phyloP scores from a whole-genome alignment of 257 asterid genomes.

The Parsonsia alboflavescens region DNA sequence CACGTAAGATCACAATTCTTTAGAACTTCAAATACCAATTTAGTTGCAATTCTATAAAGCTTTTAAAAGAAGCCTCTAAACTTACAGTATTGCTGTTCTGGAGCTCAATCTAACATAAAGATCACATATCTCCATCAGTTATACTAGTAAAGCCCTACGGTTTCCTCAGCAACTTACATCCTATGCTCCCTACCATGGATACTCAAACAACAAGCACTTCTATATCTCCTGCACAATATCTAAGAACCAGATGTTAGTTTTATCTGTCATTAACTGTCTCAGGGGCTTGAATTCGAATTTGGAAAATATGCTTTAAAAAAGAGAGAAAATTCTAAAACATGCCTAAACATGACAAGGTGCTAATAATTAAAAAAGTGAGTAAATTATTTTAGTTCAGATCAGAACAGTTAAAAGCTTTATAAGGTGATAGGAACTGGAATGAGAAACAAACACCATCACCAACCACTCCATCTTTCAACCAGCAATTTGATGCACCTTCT shows the following conservation, averaged over 20 bases:
- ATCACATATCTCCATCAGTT: neutral
- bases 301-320: no score
- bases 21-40: neutral
- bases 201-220: neutral
- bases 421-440: neutral
- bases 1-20: neutral
- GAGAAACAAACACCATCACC: neutral
- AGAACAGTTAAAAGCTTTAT: neutral
- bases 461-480: neutral
- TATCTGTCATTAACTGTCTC: neutral
- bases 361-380: no score
- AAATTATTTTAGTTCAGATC: neutral
- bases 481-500: neutral
- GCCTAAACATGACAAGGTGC: no score
- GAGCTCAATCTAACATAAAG: neutral
- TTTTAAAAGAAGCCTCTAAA: neutral
- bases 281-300: no score
- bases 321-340: no score
- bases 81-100: neutral
- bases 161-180: neutral
- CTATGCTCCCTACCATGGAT: no score
- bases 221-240: neutral
- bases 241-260: neutral
- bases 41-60: neutral
- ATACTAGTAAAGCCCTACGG: neutral